Base-by-base conservation (phyloP, 2,329 filamentous ascomycete species). In the Fusarium xylarioides region DNA sequence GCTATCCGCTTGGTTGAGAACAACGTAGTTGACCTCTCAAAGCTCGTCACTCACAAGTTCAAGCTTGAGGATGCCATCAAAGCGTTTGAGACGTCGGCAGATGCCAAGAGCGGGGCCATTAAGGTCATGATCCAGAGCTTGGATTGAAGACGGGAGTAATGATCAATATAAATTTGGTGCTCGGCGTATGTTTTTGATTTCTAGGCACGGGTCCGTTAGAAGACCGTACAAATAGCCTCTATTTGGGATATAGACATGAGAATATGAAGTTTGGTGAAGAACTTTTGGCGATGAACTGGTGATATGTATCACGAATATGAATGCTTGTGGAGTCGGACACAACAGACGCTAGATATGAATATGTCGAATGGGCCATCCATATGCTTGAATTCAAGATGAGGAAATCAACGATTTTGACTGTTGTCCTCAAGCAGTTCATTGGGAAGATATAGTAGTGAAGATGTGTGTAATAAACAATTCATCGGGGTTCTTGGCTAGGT, bases 61-160 rank as follows among this genome's bases (percentile, higher is more conserved):
- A 86, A 88, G 73, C 84, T 98, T 42, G 95, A 97, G 84, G 92
- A 98, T 80, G 95, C 95, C 1, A 83, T 96, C 34, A 90, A 95
- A 83, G 95, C 95, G 12, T 98, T 98, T 82, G 91, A 95, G 85
- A 96, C 93, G 44, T 94, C 95, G 26, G 90, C 93, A 14, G 91
- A 98, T 83, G 92, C 94, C 43, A 95, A 92, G 86, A 97, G 93
- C 57, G 95, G 95, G 11, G 94, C 95, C n/a, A 98, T 98, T 84
- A 98, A 98, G 88, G 95, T 98, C 68, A 93, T 95, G 88, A 98
- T 98, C 79, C 94, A 95, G 86, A 94, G 89, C 78, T 74, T 89
- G 73, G 88, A 89, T 15, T 89, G 83, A 69, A 50, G 21, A 59
- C 18, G 66, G 66, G 30, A 46, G 63, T 62, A 43, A 56, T 61